Evolutionary conservation across 2,329 filamentous ascomycete species (phyloP), one percentile per base, ranked within the genome.

Genomic region (Fonsecaea multimorphosa): DNA sequence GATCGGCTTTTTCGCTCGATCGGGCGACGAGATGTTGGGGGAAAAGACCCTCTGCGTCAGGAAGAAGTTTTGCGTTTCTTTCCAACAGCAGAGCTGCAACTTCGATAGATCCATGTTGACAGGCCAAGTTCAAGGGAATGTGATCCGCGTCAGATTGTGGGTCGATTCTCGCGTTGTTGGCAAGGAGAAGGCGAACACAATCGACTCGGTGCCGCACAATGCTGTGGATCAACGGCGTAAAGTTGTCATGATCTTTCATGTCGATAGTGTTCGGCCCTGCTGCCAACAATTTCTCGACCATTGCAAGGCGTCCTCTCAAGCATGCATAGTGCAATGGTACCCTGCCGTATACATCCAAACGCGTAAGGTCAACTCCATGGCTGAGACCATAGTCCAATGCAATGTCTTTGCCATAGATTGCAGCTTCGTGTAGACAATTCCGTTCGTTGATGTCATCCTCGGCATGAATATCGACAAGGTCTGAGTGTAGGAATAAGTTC

Each of bases 391-490:
- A 88, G 58, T 86, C 82, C 65, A 98, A 82, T 32, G 97, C 91
- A 71, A 91, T 89, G 9, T 86, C 80, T 73, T 93, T 93, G 22
- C 93, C 93, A 67, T 96, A 96, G 59, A 98, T 97, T 0, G 93
- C 90, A n/a, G 95, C 92, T 79, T 98, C 95, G 73, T 99, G 95
- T 54, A 99, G 83, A 74, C 93, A 97, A 74, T 97, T 99, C 46
- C 95, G 87, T 80, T 97, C 94, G 73, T 98, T 99, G 77, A 99
- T 98, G 73, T 97, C 93, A 76, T 99, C 95, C 73, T 96, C 92
- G 0, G 93, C 95, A 73, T 92, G 89, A n/a, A 97, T 85, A 76
- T 98, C 90, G 36, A 99, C 91, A 27, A 95, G 81, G 0, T 87
- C 87, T 1, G 93, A 97, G 56, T 91, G 88, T 29, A 97, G 82